A percentile compares a stretch with the other conserved stretches of the same genome.
These are phyloP conservation scores for Penicillium thymicola DNA, from an alignment of 2,329 filamentous ascomycete genomes.

Conservation along the genomic window DNA sequence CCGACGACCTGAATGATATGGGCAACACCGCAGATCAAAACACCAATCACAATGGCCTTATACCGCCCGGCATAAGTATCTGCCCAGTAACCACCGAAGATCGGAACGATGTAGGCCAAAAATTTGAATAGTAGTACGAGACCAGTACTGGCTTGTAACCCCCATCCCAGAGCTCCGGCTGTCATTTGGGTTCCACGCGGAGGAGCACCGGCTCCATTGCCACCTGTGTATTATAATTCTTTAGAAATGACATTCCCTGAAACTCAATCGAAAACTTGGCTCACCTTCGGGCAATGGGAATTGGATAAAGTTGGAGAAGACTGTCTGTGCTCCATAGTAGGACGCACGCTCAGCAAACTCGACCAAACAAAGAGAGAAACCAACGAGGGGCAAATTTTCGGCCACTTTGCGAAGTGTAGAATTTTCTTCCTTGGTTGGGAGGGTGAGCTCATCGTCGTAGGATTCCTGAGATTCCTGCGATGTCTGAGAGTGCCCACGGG, in stretches of 20 bases:
- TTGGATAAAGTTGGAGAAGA: slow-evolving; percentile 62
- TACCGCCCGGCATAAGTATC: slow-evolving; percentile 18
- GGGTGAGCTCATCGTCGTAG: slow-evolving; percentile 25
- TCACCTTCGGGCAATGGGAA: slow-evolving; percentile 53
- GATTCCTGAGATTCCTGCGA: background rate
- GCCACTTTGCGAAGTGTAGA: slow-evolving; percentile 48
- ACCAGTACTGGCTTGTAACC: slow-evolving; percentile 50
- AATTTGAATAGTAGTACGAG: slow-evolving; percentile 51
- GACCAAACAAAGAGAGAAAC: slow-evolving; percentile 58
- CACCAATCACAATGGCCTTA: slow-evolving; percentile 38
- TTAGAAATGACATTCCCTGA: background rate
- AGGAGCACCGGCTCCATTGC: slow-evolving; percentile 29
- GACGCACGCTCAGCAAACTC: slow-evolving; percentile 62
- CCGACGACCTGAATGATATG: slow-evolving; percentile 27
- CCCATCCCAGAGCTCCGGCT: slow-evolving; percentile 59
- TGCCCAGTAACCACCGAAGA: slow-evolving; percentile 40
- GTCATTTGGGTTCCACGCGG: slow-evolving; percentile 38
- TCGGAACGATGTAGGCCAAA: slow-evolving; percentile 56
- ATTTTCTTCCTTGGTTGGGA: slow-evolving; percentile 49
- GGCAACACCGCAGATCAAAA: slow-evolving; percentile 34
- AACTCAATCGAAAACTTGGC: background rate
- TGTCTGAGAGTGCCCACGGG: background rate
- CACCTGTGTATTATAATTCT: slow-evolving; percentile 1
- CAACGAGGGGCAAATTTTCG: slow-evolving; percentile 50
- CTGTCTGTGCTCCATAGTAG: slow-evolving; percentile 56